Base-by-base conservation (phyloP, 2,329 filamentous ascomycete genomes). In the Pseudocercospora crystallina region DNA sequence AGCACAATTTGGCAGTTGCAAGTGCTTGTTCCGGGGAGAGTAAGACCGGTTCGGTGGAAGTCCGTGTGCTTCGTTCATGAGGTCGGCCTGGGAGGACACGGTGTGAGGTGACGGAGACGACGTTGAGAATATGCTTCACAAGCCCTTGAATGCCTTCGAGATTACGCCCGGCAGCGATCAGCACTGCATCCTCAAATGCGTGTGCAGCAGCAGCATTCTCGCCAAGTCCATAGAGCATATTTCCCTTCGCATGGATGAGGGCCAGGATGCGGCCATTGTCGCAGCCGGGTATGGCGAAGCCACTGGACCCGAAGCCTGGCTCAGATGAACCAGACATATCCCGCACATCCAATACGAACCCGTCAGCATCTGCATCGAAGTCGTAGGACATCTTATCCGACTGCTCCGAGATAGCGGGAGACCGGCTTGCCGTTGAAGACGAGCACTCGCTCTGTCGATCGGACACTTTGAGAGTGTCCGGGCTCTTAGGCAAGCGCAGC, bases 201-300 rank as follows among this genome's bases (percentile, higher is more conserved):
- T 84, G 82, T 1, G 92, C 90, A 36, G 94, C 94, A 35, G 80
- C 82, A 34, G 80, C 77, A 57, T 94, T 87, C 59, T 96, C 86
- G 39, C 92, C 92, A 29, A 95, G 74, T 20, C 89, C 84, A 71
- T 99, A 99, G 1, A 97, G 78, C 86, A 97, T 95, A 57, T 97
- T 97, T n/a, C 92, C 94, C 70, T 97, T 99, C 14, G 92, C 91
- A 71, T 99, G 94, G 35, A 97, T 84, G 12, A 99, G 79, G n/a
- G 90, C 88, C 38, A 99, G 80, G 64, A 99, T 90, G 53, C 94
- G 83, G 8, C 92, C 94, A 66, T 96, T 97, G 60, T 99, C 94
- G 37, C 81, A 83, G 2, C 86, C 90, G 5, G 90, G 81, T 37
- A 99, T 85, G 11, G 84, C 81, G 69, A 95, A 97, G 12, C 90